Percentiles rank a stretch among this genome's conserved stretches.
phyloP scores from a whole-genome alignment of 768 basidiomycete genomes.

The Hypsizygus marmoreus region DNA sequence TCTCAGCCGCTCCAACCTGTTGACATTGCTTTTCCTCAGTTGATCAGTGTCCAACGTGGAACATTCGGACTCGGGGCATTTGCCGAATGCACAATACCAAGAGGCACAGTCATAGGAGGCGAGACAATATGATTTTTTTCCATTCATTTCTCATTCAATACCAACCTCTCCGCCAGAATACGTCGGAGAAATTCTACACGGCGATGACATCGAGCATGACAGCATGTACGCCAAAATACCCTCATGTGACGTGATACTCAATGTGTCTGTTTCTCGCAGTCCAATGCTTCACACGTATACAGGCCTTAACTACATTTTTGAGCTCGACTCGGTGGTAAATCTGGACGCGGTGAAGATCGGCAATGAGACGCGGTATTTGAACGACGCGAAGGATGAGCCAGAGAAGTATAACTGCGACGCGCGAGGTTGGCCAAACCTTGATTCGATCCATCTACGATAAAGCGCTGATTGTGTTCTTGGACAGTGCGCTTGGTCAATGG shows the following conservation, averaged over 20 bases:
- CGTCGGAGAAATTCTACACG: constrained; percentile 31
- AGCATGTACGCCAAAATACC: constrained; percentile 5
- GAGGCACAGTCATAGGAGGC: constrained; percentile 26
- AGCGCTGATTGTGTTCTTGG: neutral
- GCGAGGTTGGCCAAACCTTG: constrained; percentile 10
- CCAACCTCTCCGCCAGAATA: constrained; percentile 37
- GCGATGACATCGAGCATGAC: neutral
- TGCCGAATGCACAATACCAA: constrained; percentile 23
- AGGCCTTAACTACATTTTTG: constrained; percentile 14
- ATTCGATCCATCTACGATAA: neutral
- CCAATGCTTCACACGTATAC: constrained; percentile 9
- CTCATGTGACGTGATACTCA: neutral
- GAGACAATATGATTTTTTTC: neutral
- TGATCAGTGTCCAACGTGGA: constrained; percentile 34
- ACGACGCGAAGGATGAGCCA: constrained; percentile 15
- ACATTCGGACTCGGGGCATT: constrained; percentile 49
- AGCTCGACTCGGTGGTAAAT: neutral
- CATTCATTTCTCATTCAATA: neutral
- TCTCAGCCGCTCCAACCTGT: neutral
- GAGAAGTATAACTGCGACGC: constrained; percentile 19
- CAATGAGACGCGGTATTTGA: constrained; percentile 27
- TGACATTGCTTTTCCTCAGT: constrained; percentile 22
- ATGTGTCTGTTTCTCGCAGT: constrained; percentile 2
- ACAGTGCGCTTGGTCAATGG: constrained; percentile 19
- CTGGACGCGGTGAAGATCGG: constrained; percentile 23